Evolutionary conservation across 2,329 filamentous ascomycete genomes (phyloP), one percentile per base, ranked within the genome.

Genomic region (Exophiala bonariae): DNA sequence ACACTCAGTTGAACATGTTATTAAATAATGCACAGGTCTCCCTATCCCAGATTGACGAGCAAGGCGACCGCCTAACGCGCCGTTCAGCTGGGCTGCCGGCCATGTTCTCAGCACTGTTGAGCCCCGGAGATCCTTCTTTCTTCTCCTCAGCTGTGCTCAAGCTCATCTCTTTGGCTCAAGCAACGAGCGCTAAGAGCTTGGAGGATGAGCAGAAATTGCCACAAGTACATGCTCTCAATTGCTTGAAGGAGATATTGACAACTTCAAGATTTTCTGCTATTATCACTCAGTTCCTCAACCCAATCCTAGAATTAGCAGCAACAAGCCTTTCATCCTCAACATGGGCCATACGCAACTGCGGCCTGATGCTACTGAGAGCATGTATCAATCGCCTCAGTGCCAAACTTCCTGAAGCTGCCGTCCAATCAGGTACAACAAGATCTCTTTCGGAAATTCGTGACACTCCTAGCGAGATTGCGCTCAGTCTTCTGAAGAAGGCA

Each of bases 281-380:
- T 43, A 87, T 89, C 0, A 89, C 95, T 59, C 73, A 74, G 1
- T 86, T 90, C 58, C 76, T 96, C 6, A 83, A 87, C 7, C 75
- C 81, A 22, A 85, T 85, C 26, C 75, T 99, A 3, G 80, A 85
- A 51, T 76, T 97, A n/a, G 90, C 91, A 2, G 87, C 88, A 9
- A 79, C 80, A 49, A 89, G 86, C 41, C 76, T 99, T 13, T 85
- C 82, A 35, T 93, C 89, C 0, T 79, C 87, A 49, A 82, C 93
- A 17, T 99, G 93, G 93, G 89, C 91, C 0, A 90, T 99, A 47
- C 85, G 91, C 1, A 99, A 99, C 65, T 96, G 90, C 57, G 90
- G 90, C 2, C 71, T 97, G 26, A 86, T 97, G 70, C 80, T 99
- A 5, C 83, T 97, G 55, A 83, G 92, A 44, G 89, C 89, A 52